These are phyloP conservation scores for Tetrahymena malaccensis DNA, from an alignment of 73 alveolate species.

Conservation along the genomic window DNA sequence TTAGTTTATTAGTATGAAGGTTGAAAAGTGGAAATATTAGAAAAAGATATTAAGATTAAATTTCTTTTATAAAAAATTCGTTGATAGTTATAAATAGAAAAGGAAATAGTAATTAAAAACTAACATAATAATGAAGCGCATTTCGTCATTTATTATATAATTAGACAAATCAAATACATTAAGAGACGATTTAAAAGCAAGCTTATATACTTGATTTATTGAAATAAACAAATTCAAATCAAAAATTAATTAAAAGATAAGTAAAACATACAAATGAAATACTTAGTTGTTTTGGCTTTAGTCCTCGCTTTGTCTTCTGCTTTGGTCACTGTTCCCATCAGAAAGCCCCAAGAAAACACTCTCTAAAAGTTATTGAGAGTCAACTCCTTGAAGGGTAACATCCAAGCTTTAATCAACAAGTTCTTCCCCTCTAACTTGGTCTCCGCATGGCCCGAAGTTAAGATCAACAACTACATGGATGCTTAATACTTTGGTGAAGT, in stretches of 20 bases:
- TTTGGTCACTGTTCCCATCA: background rate
- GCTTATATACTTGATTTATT: background rate
- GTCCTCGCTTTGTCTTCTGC: background rate
- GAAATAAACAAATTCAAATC: background rate
- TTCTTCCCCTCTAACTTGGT: background rate
- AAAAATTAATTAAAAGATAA: background rate
- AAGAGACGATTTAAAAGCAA: background rate
- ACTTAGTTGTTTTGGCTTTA: background rate
- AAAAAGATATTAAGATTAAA: background rate
- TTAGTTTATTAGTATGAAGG: too few relatives aligned
- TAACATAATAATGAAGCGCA: background rate
- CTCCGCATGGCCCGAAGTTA: slow-evolving; percentile 1
- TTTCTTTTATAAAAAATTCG: background rate
- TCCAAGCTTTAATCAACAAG: background rate
- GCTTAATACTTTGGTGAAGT: slow-evolving; percentile 72
- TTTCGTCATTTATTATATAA: background rate
- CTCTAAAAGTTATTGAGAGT: background rate
- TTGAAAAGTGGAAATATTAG: background rate
- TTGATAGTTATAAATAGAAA: background rate
- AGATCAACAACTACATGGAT: slow-evolving; percentile 51
- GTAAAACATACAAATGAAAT: background rate
- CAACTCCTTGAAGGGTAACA: background rate
- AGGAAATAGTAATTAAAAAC: background rate
- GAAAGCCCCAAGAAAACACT: background rate
- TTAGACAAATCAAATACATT: background rate